These are phyloP conservation scores for Dryadomyces sulphureus DNA, from an alignment of 2,329 filamentous ascomycete genomes.

Conservation along the genomic window DNA sequence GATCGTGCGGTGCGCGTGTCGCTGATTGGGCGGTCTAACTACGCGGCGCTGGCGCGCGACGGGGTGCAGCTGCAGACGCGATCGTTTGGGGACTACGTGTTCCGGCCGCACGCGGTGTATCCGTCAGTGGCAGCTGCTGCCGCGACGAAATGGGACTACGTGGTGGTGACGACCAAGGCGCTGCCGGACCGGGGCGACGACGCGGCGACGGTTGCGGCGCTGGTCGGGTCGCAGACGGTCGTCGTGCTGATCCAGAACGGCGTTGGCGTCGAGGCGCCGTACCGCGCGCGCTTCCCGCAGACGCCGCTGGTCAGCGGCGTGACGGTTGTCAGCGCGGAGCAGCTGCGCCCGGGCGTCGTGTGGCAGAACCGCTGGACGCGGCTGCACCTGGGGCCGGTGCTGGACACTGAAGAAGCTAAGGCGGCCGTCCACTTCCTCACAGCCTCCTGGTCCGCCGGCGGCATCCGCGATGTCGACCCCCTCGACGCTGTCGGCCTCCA, in stretches of 20 bases:
- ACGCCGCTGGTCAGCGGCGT: constrained; percentile 52
- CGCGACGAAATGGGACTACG: constrained; percentile 32
- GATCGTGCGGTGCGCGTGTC: constrained; percentile 40
- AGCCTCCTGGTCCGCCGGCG: constrained; percentile 39
- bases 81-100: constrained; percentile 52
- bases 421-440: constrained; percentile 33
- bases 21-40: constrained; percentile 62
- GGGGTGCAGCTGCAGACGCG: constrained; percentile 53
- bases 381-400: constrained; percentile 52
- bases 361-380: constrained; percentile 62
- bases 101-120: constrained; percentile 47
- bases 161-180: constrained; percentile 57
- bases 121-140: constrained; percentile 37
- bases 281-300: constrained; percentile 43
- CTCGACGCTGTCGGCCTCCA: constrained; percentile 50
- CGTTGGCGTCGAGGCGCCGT: constrained; percentile 54
- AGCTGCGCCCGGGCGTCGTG: constrained; percentile 45
- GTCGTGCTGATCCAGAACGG: constrained; percentile 60
- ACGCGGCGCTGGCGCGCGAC: constrained; percentile 40
- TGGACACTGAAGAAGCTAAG: constrained; percentile 14
- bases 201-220: constrained; percentile 42
- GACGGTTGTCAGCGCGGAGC: constrained; percentile 54
- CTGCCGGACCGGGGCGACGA: constrained; percentile 50
- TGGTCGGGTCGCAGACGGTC: constrained; percentile 36
- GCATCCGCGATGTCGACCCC: constrained; percentile 47